These are phyloP conservation scores for Aspergillus sojae DNA, from an alignment of 2,329 filamentous ascomycete genomes.

Conservation along the genomic window DNA sequence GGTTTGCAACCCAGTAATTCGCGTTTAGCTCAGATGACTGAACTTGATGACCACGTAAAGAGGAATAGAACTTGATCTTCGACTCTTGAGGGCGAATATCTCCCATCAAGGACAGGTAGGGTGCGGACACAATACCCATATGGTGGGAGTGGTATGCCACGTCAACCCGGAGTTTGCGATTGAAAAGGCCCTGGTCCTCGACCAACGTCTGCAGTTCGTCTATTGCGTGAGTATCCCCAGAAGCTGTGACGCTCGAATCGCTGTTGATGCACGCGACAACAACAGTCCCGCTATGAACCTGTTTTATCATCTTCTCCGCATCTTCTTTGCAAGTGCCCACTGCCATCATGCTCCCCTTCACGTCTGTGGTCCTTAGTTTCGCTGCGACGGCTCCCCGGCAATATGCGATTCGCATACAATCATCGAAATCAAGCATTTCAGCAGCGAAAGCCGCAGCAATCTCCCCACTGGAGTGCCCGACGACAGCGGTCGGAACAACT, in stretches of 20 bases:
- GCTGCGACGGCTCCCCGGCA: conserved; percentile 3
- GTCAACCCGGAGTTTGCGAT: conserved; percentile 17
- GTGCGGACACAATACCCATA: conserved; percentile 15
- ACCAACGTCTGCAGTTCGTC: conserved; percentile 26
- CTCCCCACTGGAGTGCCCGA: conserved; percentile 54
- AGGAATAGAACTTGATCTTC: background rate
- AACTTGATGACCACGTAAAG: no score
- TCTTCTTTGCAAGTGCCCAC: conserved; percentile 4
- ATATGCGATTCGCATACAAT: conserved; percentile 14
- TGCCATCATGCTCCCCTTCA: conserved; percentile 10
- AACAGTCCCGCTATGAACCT: background rate
- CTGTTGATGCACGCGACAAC: background rate
- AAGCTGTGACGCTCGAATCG: conserved; percentile 22
- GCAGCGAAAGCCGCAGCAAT: conserved; percentile 39
- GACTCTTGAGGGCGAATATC: background rate
- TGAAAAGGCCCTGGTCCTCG: conserved; percentile 19
- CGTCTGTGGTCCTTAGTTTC: background rate
- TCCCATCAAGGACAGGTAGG: background rate
- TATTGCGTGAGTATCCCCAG: conserved; percentile 22
- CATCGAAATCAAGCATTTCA: conserved; percentile 23
- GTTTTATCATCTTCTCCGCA: background rate
- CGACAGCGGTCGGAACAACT: conserved; percentile 43
- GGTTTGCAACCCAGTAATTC: background rate
- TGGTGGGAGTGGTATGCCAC: conserved; percentile 28
- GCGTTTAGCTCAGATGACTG: no score